phyloP scores from a whole-genome alignment of 2,329 filamentous ascomycete genomes.

The Penicillium concentricum region DNA sequence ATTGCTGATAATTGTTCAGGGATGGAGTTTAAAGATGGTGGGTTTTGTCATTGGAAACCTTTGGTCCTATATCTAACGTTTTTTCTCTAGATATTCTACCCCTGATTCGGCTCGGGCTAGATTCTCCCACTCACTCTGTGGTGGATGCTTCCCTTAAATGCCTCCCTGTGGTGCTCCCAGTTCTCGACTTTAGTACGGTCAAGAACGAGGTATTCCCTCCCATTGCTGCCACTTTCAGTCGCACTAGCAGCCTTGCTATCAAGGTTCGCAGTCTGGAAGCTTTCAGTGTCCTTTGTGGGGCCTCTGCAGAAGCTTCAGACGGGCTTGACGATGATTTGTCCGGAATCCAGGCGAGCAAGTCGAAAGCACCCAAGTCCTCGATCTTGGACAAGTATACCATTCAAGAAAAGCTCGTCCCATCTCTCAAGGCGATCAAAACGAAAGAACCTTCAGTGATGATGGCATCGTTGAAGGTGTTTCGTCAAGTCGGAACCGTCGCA shows the following conservation, averaged over 20 bases:
- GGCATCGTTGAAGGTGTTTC: slow-evolving; percentile 80
- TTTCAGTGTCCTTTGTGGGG: slow-evolving; percentile 85
- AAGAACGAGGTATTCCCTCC: slow-evolving; percentile 96
- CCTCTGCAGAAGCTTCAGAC: slow-evolving; percentile 53
- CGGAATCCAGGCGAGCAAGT: slow-evolving; percentile 53
- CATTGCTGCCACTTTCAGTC: slow-evolving; percentile 84
- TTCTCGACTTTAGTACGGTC: slow-evolving; percentile 92
- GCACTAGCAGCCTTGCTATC: slow-evolving; percentile 89
- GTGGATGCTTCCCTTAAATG: slow-evolving; percentile 82
- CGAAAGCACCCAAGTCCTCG: slow-evolving; percentile 66
- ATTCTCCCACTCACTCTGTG: slow-evolving; percentile 83
- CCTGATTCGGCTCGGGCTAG: slow-evolving; percentile 77
- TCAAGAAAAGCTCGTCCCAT: slow-evolving; percentile 92
- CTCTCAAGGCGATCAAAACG: slow-evolving; percentile 91
- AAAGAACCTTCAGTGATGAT: slow-evolving; percentile 98
- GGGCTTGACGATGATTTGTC: slow-evolving; percentile 68
- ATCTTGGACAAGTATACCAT: slow-evolving; percentile 97
- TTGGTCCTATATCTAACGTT: slow-evolving; percentile 22
- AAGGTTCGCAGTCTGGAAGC: slow-evolving; percentile 91
- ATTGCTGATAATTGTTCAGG: slow-evolving; percentile 80
- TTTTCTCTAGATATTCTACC: slow-evolving; percentile 71
- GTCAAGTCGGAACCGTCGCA: slow-evolving; percentile 75
- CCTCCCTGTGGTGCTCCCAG: slow-evolving; percentile 75
- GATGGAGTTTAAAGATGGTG: slow-evolving; percentile 92
- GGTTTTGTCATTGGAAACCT: slow-evolving; percentile 29